A percentile compares a stretch with the other conserved stretches of the same genome.
Conservation (phyloP, 1,284 basidiomycete genomes). For the Boletellus deceptivus region DNA sequence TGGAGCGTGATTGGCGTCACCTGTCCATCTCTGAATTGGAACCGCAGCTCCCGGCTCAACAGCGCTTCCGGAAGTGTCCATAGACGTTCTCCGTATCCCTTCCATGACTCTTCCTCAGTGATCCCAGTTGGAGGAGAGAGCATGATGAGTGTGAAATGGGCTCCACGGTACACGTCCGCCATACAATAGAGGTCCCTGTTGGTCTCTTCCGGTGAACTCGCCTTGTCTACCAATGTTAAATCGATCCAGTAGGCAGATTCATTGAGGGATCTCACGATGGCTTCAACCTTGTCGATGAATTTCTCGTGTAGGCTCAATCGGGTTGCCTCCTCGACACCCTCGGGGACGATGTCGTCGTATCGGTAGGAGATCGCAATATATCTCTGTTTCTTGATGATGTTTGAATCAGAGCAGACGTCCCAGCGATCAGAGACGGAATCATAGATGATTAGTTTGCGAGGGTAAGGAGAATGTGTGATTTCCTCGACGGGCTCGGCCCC, state of each 20-base stretch:
- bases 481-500: constrained; percentile 8
- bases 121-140: constrained; percentile 1
- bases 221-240: constrained; percentile 5
- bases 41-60: constrained; percentile 20
- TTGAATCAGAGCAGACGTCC: constrained; percentile 3
- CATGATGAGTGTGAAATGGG: constrained; percentile 30
- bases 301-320: not conserved
- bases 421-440: constrained; percentile 7
- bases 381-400: constrained; percentile 12
- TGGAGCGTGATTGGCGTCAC: constrained; percentile 24
- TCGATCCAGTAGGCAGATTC: constrained; percentile 29
- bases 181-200: constrained; percentile 28
- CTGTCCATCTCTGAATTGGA: constrained; percentile 10
- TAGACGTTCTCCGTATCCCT: constrained; percentile 25
- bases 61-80: constrained; percentile 29
- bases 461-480: constrained; percentile 21
- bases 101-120: constrained; percentile 14
- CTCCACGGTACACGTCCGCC: constrained; percentile 27
- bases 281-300: constrained; percentile 14
- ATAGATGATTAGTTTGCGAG: constrained; percentile 21
- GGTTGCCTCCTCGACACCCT: not conserved
- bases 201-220: not conserved
- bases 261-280: constrained; percentile 6
- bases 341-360: constrained; percentile 11
- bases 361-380: constrained; percentile 25